Conservation (phyloP, 805 yeast genomes). For the Candida easanensis region DNA sequence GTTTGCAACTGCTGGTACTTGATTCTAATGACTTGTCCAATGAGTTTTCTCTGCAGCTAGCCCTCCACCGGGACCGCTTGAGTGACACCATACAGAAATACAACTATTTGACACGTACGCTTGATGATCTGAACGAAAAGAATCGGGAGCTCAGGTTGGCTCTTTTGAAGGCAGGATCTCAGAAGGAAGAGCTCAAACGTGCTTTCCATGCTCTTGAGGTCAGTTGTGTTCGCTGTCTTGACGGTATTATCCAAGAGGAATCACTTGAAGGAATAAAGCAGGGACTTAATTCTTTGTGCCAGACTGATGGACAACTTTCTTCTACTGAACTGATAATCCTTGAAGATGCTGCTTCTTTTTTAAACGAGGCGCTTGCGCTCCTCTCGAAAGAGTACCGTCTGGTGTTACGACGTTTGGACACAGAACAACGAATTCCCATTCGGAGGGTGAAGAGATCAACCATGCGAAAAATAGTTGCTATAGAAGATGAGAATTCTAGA, state of each 20-base stretch:
- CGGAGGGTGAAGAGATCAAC: conserved; percentile 5
- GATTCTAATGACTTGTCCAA: conserved; percentile 9
- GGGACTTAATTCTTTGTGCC: conserved; percentile 8
- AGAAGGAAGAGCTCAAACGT: conserved; percentile 11
- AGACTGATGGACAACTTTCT: conserved; percentile 4
- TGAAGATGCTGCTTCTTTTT: conserved; percentile 10
- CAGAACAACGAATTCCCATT: conserved; percentile 9
- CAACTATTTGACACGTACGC: conserved; percentile 7
- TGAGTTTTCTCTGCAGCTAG: conserved; percentile 10
- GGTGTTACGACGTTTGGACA: conserved; percentile 6
- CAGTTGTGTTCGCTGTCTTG: conserved; percentile 14
- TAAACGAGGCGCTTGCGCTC: conserved; percentile 14
- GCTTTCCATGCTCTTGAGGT: conserved; percentile 14
- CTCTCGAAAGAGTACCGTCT: conserved; percentile 9
- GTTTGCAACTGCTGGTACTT: conserved; percentile 1
- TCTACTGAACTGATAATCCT: conserved; percentile 7
- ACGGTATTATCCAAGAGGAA: conserved; percentile 14
- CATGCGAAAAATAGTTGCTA: conserved; percentile 2
- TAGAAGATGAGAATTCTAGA: conserved; percentile 1
- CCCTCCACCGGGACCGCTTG: conserved; percentile 8
- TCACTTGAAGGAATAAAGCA: conserved; percentile 13
- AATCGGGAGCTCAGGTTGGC: conserved; percentile 9
- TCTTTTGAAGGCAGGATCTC: conserved; percentile 9
- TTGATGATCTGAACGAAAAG: conserved; percentile 6
- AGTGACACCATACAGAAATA: conserved; percentile 9